Evolutionary conservation across 495 filamentous ascomycete genomes (phyloP).

Genomic region (Daldinia grandis): DNA sequence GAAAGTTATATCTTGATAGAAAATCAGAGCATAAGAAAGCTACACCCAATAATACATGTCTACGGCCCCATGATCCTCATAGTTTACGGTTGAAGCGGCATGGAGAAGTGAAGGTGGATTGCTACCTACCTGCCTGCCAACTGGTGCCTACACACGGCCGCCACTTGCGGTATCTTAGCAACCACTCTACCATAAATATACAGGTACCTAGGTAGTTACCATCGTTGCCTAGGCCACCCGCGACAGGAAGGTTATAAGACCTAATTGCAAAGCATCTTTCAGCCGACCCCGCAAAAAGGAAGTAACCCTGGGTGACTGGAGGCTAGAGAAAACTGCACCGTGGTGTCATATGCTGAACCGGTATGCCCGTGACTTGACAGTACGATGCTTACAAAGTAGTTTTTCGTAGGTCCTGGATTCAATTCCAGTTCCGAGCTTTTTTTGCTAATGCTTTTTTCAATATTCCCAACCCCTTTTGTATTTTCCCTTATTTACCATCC

Average conservation of each 20-base stretch:
- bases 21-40: no score
- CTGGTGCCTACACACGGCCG: neutral
- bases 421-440: neutral
- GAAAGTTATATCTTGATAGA: no score
- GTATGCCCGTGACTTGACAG: slow-evolving; percentile 12
- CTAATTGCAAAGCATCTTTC: neutral
- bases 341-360: slow-evolving; percentile 5
- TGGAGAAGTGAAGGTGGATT: neutral
- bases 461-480: neutral
- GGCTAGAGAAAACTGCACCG: slow-evolving; percentile 14
- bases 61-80: no score
- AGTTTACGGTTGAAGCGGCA: neutral
- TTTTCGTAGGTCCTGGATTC: slow-evolving; percentile 9
- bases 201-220: neutral
- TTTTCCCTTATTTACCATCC: neutral
- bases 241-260: slow-evolving; percentile 5
- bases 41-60: no score
- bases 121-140: neutral
- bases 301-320: slow-evolving; percentile 14
- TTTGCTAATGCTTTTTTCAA: neutral
- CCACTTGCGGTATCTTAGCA: neutral
- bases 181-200: neutral
- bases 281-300: slow-evolving; percentile 14
- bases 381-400: neutral
- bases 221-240: neutral